phyloP scores from a whole-genome alignment of 768 basidiomycete genomes.

The Suillus lakei region DNA sequence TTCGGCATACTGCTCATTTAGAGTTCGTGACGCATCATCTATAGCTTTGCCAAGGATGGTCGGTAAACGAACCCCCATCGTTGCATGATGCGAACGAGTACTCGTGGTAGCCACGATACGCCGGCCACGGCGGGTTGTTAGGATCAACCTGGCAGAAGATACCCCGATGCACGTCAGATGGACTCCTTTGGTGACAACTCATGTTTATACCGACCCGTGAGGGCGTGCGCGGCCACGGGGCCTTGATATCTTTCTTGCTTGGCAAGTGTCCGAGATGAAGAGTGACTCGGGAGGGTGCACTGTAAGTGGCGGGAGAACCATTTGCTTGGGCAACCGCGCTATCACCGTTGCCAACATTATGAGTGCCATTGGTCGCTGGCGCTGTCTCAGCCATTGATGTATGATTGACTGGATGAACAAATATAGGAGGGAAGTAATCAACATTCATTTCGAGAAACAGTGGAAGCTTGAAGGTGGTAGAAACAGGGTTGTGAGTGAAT shows the following conservation, averaged over 20 bases:
- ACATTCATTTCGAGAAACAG: slow-evolving; percentile 13
- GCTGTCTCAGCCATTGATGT: slow-evolving; percentile 16
- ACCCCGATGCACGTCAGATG: background rate
- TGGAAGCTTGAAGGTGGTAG: slow-evolving; percentile 15
- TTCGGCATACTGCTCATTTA: slow-evolving; percentile 85
- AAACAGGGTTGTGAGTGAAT: background rate
- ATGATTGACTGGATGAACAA: slow-evolving; percentile 21
- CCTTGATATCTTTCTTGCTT: slow-evolving; percentile 71
- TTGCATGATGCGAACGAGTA: slow-evolving; percentile 89
- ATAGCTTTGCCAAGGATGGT: slow-evolving; percentile 97
- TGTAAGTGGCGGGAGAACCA: slow-evolving; percentile 21
- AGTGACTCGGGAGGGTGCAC: slow-evolving; percentile 63
- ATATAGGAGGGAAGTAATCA: slow-evolving; percentile 41
- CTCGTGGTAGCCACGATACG: slow-evolving; percentile 80
- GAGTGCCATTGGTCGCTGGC: slow-evolving; percentile 14
- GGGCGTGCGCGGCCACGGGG: slow-evolving; percentile 76
- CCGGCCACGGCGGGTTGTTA: slow-evolving; percentile 84
- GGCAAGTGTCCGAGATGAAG: slow-evolving; percentile 78
- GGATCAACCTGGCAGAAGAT: slow-evolving; percentile 63
- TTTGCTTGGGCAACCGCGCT: slow-evolving; percentile 6
- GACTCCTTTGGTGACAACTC: background rate
- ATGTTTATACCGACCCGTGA: slow-evolving; percentile 54
- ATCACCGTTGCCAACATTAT: background rate
- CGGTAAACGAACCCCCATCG: slow-evolving; percentile 94
- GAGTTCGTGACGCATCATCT: slow-evolving; percentile 86